These are phyloP conservation scores for Hymenotorrendiella dingleyae DNA, from an alignment of 2,329 filamentous ascomycete species.

Conservation along the genomic window DNA sequence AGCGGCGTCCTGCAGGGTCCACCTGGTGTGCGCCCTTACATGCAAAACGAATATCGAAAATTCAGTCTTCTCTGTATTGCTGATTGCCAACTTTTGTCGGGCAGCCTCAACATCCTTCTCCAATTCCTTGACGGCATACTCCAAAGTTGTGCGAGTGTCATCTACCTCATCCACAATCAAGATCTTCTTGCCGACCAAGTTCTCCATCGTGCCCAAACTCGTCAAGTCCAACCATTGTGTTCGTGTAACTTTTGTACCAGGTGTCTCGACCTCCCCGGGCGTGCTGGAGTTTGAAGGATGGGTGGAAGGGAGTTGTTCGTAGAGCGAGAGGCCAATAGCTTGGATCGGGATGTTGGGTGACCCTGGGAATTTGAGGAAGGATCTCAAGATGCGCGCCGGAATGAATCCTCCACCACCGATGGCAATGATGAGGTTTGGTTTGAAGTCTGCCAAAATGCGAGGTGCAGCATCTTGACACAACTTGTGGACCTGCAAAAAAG, in stretches of 20 bases:
- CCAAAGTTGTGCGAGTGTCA: constrained; percentile 87
- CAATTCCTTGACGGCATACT: constrained; percentile 88
- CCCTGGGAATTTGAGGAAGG: constrained; percentile 87
- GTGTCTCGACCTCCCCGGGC: constrained; percentile 51
- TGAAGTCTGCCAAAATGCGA: constrained; percentile 75
- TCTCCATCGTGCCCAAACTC: constrained; percentile 75
- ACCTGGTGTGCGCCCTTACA: constrained; percentile 39
- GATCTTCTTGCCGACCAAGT: constrained; percentile 84
- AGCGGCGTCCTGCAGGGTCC: constrained; percentile 6
- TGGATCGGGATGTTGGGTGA: constrained; percentile 96
- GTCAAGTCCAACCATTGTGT: constrained; percentile 97
- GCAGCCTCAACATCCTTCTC: constrained; percentile 90
- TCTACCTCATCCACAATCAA: constrained; percentile 95
- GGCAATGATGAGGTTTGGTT: constrained; percentile 95
- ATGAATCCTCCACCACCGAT: constrained; percentile 98
- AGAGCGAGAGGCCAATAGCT: constrained; percentile 95
- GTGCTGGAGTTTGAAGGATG: constrained; percentile 45
- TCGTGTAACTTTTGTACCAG: constrained; percentile 90
- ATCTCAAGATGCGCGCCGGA: constrained; percentile 91
- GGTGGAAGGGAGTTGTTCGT: constrained; percentile 68
- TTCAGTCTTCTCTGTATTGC: constrained; percentile 70
- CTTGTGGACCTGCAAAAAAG: constrained; percentile 73
- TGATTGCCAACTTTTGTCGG: constrained; percentile 64
- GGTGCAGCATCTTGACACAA: constrained; percentile 84
- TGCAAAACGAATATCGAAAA: constrained; percentile 96